Conservation (phyloP, 345 rosid species). For the Luvunga scandens region DNA sequence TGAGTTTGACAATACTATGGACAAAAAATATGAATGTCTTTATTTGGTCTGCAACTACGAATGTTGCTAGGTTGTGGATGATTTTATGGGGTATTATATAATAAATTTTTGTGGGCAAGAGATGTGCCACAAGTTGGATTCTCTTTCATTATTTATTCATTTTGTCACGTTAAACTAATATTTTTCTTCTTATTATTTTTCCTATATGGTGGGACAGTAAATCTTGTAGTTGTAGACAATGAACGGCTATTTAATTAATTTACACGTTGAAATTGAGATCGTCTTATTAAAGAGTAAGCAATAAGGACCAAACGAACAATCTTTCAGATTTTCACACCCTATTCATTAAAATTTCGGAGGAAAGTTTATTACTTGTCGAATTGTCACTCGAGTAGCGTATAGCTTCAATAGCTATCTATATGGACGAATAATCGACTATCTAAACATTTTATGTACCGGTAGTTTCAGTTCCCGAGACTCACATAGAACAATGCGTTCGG, state of each 20-base stretch:
- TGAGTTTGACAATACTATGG: too few species aligned
- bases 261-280: neutral
- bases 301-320: neutral
- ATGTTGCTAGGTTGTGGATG: constrained; percentile 24
- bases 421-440: too few species aligned
- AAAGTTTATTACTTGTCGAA: neutral
- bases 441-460: too few species aligned
- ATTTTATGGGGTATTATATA: constrained; percentile 26
- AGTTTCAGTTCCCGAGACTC: neutral
- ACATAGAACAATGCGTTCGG: neutral
- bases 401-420: neutral
- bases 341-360: neutral
- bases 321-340: neutral
- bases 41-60: constrained; percentile 18
- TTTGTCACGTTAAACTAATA: neutral
- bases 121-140: neutral
- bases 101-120: neutral
- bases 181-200: neutral
- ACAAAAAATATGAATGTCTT: neutral
- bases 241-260: neutral
- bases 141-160: neutral
- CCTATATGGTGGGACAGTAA: neutral
- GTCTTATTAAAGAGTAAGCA: neutral
- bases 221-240: neutral
- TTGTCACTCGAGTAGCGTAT: neutral